Evolutionary conservation across 2,329 filamentous ascomycete genomes (phyloP), one percentile per base, ranked within the genome.

Genomic region (Thermothelomyces thermophilus): DNA sequence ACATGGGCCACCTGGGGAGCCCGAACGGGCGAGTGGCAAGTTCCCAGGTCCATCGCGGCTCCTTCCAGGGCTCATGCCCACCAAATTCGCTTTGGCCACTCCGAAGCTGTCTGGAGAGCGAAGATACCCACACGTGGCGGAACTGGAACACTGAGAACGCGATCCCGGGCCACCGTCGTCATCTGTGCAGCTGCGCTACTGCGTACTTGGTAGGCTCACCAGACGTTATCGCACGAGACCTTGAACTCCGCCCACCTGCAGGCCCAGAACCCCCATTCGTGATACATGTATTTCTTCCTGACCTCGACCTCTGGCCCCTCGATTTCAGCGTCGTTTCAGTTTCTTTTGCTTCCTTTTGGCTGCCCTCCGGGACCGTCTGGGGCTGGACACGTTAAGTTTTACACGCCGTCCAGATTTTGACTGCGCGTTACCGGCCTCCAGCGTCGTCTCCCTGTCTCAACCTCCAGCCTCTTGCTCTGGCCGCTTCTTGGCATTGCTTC

Each of bases 401-500:
- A 13, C 10, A 17, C 16, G 14, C 40, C 35, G 26, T 34, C 19
- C 8, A 40, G 35, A 30, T 40, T 33, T 9, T 16, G 34, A 35
- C 10, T 24, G 16, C 41, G 20, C n/a, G n/a, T 20, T 8, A 39
- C 22, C 20, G 24, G 41, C 33, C 33, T 35, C 41, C 13, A 43
- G 13, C 8, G 42, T 46, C 44, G 19, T 30, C 36, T 3, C n/a
- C 14, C 36, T 10, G 13, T 36, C 41, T 20, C 24, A 28, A 30
- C 45, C 30, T 44, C 44, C 35, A 35, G 30, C 31, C 44, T 35
- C 13, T 54, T 52, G 48, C 53, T 41, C 52, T 53, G 50, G 48
- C 48, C 51, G 44, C 42, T 42, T 54, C 54, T 58, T 59, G 54
- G 56, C 57, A 54, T 55, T 56, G 57, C 55, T 52, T 57, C 57